phyloP scores from a whole-genome alignment of 495 filamentous ascomycete genomes.

The Aspergillus carlsbadensis region DNA sequence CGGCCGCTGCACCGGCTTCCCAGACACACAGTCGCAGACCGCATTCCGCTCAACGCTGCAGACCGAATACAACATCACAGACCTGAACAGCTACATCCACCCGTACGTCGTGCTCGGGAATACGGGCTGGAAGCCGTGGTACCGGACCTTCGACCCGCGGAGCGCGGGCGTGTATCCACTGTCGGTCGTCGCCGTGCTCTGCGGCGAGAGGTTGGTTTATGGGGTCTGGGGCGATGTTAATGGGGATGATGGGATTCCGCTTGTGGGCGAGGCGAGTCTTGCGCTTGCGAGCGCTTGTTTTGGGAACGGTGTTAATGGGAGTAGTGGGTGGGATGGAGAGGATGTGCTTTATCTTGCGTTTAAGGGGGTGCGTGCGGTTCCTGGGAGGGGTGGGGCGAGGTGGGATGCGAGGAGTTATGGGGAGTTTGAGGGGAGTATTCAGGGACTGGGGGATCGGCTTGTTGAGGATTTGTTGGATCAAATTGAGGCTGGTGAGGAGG shows the following conservation, averaged over 20 bases:
- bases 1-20: conserved; percentile 46
- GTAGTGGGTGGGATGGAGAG: conserved; percentile 43
- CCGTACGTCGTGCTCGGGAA: conserved; percentile 68
- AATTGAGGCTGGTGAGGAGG: not conserved
- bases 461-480: not conserved
- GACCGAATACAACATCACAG: conserved; percentile 39
- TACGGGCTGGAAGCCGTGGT: conserved; percentile 22
- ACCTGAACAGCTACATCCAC: conserved; percentile 60
- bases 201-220: conserved; percentile 50
- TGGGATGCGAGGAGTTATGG: conserved; percentile 43
- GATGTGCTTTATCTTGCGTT: conserved; percentile 57
- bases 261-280: conserved; percentile 54
- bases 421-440: conserved; percentile 45
- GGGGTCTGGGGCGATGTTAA: conserved; percentile 67
- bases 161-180: conserved; percentile 53
- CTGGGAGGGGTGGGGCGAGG: conserved; percentile 37
- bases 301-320: conserved; percentile 35
- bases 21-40: conserved; percentile 51
- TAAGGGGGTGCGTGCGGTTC: conserved; percentile 43
- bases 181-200: conserved; percentile 63
- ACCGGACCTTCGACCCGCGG: conserved; percentile 46
- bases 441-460: conserved; percentile 38
- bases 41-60: conserved; percentile 47
- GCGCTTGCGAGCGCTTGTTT: conserved; percentile 56
- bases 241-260: conserved; percentile 34